Evolutionary conservation across 441 rosid species (phyloP).

Genomic region (Biscutella laevigata): DNA sequence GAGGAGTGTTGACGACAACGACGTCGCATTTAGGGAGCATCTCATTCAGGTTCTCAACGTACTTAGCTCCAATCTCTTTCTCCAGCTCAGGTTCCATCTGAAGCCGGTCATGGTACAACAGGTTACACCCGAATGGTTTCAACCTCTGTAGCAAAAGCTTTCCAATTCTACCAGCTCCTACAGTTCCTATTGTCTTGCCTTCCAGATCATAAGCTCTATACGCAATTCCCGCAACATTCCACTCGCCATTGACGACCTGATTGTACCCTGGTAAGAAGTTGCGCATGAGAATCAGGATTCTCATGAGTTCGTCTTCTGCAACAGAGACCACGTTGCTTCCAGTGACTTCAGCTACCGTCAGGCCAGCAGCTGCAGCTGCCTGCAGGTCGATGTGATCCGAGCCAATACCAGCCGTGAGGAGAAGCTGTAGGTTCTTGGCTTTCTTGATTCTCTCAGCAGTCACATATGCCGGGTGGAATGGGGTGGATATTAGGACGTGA

Average conservation of each 20-base stretch:
- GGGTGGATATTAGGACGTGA: conserved; percentile 79
- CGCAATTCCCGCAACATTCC: conserved; percentile 84
- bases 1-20: conserved; percentile 73
- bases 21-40: conserved; percentile 86
- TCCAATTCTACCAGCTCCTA: conserved; percentile 86
- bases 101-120: conserved; percentile 69
- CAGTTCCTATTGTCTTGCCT: conserved; percentile 87
- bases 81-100: conserved; percentile 73
- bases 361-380: conserved; percentile 84
- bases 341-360: conserved; percentile 92
- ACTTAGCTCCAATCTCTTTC: conserved; percentile 62
- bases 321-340: conserved; percentile 91
- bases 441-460: conserved; percentile 81
- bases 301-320: conserved; percentile 95
- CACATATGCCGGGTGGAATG: conserved; percentile 93
- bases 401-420: conserved; percentile 92
- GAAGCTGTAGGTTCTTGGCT: conserved; percentile 82
- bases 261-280: conserved; percentile 78
- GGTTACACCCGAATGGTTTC: conserved; percentile 85
- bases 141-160: conserved; percentile 76
- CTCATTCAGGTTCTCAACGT: conserved; percentile 61
- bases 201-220: conserved; percentile 85
- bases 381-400: conserved; percentile 84
- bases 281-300: conserved; percentile 73
- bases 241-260: conserved; percentile 70